These are phyloP conservation scores for Sphaceloma murrayae DNA, from an alignment of 2,329 filamentous ascomycete species.

Conservation along the genomic window DNA sequence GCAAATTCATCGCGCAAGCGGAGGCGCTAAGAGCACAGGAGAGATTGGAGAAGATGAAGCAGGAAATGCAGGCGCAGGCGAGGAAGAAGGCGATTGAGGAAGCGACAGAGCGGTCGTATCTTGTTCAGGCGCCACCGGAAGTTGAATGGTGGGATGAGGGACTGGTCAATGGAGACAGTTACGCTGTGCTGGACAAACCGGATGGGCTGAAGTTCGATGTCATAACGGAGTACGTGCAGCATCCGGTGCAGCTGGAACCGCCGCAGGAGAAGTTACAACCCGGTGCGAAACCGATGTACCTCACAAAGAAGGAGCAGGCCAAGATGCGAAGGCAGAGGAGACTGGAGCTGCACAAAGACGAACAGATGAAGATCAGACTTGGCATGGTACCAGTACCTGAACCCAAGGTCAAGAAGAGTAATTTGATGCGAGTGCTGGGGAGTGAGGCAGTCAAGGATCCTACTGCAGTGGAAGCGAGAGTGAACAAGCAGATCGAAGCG, in stretches of 20 bases:
- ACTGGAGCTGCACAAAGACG: slow-evolving; percentile 88
- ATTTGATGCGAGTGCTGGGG: slow-evolving; percentile 93
- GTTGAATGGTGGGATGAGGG: slow-evolving; percentile 98
- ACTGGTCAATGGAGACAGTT: slow-evolving; percentile 60
- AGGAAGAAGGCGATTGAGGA: slow-evolving; percentile 91
- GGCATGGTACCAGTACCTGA: slow-evolving; percentile 82
- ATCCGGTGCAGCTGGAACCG: slow-evolving; percentile 81
- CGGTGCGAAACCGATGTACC: slow-evolving; percentile 76
- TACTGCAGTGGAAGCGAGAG: slow-evolving; percentile 88
- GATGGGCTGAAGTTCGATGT: slow-evolving; percentile 39
- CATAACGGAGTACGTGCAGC: slow-evolving; percentile 83
- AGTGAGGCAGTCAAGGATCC: slow-evolving; percentile 92
- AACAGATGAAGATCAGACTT: slow-evolving; percentile 89
- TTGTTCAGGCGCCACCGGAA: slow-evolving; percentile 72
- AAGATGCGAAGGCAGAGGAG: slow-evolving; percentile 83
- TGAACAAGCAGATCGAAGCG: slow-evolving; percentile 86
- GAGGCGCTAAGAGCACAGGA: slow-evolving; percentile 81
- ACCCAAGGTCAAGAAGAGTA: slow-evolving; percentile 94
- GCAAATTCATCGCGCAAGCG: slow-evolving; percentile 93
- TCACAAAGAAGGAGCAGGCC: slow-evolving; percentile 82
- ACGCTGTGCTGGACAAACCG: slow-evolving; percentile 56
- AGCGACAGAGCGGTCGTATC: slow-evolving; percentile 81
- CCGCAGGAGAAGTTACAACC: slow-evolving; percentile 79
- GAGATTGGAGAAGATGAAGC: slow-evolving; percentile 88
- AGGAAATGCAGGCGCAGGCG: slow-evolving; percentile 75